Conservation (phyloP, 2,329 filamentous ascomycete genomes). For the Pyrenophora tritici-repentis region DNA sequence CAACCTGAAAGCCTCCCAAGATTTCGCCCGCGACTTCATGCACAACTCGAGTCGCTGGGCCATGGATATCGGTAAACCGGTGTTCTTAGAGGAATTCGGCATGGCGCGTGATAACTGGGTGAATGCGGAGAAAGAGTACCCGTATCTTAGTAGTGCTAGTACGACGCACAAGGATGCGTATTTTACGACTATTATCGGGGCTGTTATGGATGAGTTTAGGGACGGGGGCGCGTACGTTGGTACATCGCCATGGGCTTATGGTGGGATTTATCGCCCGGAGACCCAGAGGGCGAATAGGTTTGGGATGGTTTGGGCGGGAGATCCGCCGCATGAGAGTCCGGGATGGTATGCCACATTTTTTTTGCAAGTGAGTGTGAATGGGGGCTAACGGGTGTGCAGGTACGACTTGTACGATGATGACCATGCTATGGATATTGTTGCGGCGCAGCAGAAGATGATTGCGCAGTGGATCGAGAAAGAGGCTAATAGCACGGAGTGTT, state of each 20-base stretch:
- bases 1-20: conserved; percentile 42
- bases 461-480: conserved; percentile 34
- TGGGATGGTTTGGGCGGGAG: conserved; percentile 50
- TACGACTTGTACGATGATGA: conserved; percentile 47
- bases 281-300: conserved; percentile 47
- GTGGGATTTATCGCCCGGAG: conserved; percentile 47
- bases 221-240: conserved; percentile 45
- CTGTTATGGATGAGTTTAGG: conserved; percentile 44
- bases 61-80: conserved; percentile 45
- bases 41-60: conserved; percentile 43
- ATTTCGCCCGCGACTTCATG: conserved; percentile 44
- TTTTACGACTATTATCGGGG: conserved; percentile 45
- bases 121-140: conserved; percentile 44
- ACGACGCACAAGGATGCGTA: conserved; percentile 48
- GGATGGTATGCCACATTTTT: conserved; percentile 40
- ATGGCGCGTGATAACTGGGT: conserved; percentile 51
- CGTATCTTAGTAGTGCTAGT: conserved; percentile 42
- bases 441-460: conserved; percentile 41
- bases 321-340: conserved; percentile 48
- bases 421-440: conserved; percentile 46
- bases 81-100: conserved; percentile 49
- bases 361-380: too few relatives aligned
- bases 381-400: too few relatives aligned
- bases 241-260: conserved; percentile 49
- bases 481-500: conserved; percentile 5